Base-by-base conservation (phyloP, 2,329 filamentous ascomycete genomes). In the Neofusicoccum laricinum region DNA sequence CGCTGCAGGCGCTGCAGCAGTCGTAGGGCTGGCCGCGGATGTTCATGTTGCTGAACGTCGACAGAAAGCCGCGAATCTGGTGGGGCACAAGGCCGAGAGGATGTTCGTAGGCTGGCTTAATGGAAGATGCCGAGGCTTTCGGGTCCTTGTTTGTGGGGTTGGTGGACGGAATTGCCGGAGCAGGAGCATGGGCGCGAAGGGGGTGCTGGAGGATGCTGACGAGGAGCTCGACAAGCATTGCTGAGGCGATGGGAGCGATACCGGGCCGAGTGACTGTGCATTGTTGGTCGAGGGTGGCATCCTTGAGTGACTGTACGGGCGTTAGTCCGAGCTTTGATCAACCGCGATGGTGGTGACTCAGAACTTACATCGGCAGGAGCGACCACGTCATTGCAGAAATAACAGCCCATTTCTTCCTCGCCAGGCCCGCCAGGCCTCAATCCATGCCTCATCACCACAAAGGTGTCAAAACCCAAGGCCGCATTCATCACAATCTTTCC, bases 311-410 rank as follows among this genome's bases (percentile, higher is more conserved):
- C 91, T 96, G 71, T 55, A n/a, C n/a, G 25, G 32, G 17, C 14
- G 17, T 19, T 41, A 38, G 45, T 46, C 34, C 12, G 30, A 45
- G 61, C 61, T 63, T 45, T 41, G 45, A 50, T 50, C 45, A 41
- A 50, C 15, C 46, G 14, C 43, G 53, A 21, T 36, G 32, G 49
- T 43, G 40, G 36, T 53, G 30, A 46, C 19, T 55, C 30, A 61
- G 49, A 46, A 84, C 90, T 87, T 81, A 96, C 93, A 80, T 98
- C 92, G 67, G 90, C 90, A 21, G 95, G 95, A 6, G 94, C 92
- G 57, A 98, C 94, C 30, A 99, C 94, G 75, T 99, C 95, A 72
- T 96, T 98, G 79, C 95, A 99, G 78, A 98, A 99, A 76, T 99
- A 99, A 78, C 95, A 99, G 10, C 95, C 95, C 30, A 98, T 82